Base-by-base conservation (phyloP, 306 rosid species). In the Sicyos edulis region DNA sequence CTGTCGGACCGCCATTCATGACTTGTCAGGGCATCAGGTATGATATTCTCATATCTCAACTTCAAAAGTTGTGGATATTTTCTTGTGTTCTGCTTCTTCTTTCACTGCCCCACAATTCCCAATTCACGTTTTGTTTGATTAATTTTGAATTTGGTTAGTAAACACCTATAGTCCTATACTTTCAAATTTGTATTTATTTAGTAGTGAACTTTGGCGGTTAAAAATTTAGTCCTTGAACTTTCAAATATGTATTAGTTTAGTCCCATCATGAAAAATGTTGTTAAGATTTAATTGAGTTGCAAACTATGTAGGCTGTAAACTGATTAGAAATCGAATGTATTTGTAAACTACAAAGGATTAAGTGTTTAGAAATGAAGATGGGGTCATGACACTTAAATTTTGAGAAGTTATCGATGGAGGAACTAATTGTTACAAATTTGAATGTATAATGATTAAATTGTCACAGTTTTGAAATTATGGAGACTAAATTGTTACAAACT, bases 1-100 rank as follows among this genome's bases (percentile, higher is more conserved):
- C 67, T 90, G 96, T 80, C 93, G 90, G 80, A 90, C 98, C 34
- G 83, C 90, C 72, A 54, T 88, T 20, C 91, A 86, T 16, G 71
- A 71, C 11, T 21, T 50, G 49, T 29, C 84, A 24, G 77, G 75
- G 66, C 88, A 76, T 77, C 91, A 92, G 96, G 96, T 92, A 52
- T 67, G 26, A 67, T 16, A 10, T 16, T 40, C 75, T 29, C 53
- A 2, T 20, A 17, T 12, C 24, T 17, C 42, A 40, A 11, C 20
- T 74, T 52, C 9, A 32, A 6, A 6, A 5, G 7, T 6, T 20
- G 45, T 32, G 49, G 40, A 40, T 20, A 37, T n/a, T 63, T 63
- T 63, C 70, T 24, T 63, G 52, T 34, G 17, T 63, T 15, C 6
- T n/a, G 4, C 15, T 62, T 32, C 21, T 32, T 32, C 50, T 8